These are phyloP conservation scores for Immersiporthe knoxdaviesiana DNA, from an alignment of 2,329 filamentous ascomycete species.

Conservation along the genomic window DNA sequence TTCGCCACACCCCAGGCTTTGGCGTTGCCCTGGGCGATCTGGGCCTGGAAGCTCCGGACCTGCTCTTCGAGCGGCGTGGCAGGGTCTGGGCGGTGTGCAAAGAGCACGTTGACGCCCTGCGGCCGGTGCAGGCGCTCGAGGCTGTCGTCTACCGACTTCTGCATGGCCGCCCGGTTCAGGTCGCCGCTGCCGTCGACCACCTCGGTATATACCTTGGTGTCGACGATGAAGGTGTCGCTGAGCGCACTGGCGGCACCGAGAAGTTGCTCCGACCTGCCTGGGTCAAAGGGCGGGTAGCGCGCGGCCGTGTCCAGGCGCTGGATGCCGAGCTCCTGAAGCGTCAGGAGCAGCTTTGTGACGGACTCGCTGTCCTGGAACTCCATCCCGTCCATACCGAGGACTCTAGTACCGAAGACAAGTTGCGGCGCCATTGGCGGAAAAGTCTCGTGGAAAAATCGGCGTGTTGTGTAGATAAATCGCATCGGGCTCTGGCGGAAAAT, in stretches of 20 bases:
- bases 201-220: conserved; percentile 42
- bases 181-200: conserved; percentile 38
- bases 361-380: conserved; percentile 34
- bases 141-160: conserved; percentile 36
- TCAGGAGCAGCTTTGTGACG: conserved; percentile 31
- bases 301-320: conserved; percentile 34
- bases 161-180: conserved; percentile 34
- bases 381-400: conserved; percentile 36
- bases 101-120: conserved; percentile 40
- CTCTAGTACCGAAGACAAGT: conserved; percentile 37
- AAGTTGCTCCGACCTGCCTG: conserved; percentile 39
- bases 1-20: conserved; percentile 45
- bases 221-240: conserved; percentile 36
- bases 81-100: conserved; percentile 42
- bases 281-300: conserved; percentile 39
- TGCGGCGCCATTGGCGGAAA: conserved; percentile 33
- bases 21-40: conserved; percentile 38
- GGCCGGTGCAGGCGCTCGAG: conserved; percentile 34
- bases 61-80: conserved; percentile 42
- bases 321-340: conserved; percentile 28
- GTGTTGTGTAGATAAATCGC: not conserved
- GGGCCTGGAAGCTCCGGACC: conserved; percentile 38
- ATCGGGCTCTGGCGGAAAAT: not conserved
- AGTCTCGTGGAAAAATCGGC: not conserved
- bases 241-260: conserved; percentile 36